Evolutionary conservation across 1,139 yeast genomes (phyloP), one percentile per base, ranked within the genome.

Genomic region (Pichia sp.): DNA sequence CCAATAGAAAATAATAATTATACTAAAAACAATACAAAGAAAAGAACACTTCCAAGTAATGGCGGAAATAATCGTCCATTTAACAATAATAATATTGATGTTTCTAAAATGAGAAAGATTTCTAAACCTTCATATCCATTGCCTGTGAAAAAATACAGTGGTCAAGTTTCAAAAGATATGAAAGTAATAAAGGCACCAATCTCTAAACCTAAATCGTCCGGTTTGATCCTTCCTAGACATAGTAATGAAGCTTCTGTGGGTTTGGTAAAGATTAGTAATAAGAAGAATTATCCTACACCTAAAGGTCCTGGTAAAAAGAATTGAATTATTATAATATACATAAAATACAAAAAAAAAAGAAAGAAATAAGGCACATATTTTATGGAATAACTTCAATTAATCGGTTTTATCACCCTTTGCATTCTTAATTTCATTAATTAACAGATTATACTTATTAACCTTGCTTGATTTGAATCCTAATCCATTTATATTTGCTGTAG

Each of bases 361-460:
- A 33, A 33, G 25, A 26, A 16, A 6, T 15, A 33, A 23, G 21
- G 10, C 11, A 23, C 29, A 18, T 16, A 33, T 5, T 33, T 16
- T 33, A 23, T 33, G 15, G 26, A 26, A 34, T 24, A n/a, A 8
- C 10, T 4, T 4, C 5, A 5, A 15, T 47, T 30, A 56, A 33
- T 56, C 60, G 19, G 51, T 53, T 42, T 57, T 57, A 5, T 44
- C 52, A 2, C 61, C 57, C 41, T 58, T 58, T 15, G 50, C 47
- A 19, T 30, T 45, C 34, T 43, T 52, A 21, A 53, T 45, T n/a
- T 43, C 49, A 14, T 46, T 47, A 13, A 46, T 43, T 6, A 48
- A 47, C 16, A 37, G 33, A 10, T 45, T 40, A 35, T 57, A 56
- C 31, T 54, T 55, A 20, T 35, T 31, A 34, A 35, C 18, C 6